phyloP scores from a whole-genome alignment of 1,139 yeast genomes.

The Candida gigantensis region DNA sequence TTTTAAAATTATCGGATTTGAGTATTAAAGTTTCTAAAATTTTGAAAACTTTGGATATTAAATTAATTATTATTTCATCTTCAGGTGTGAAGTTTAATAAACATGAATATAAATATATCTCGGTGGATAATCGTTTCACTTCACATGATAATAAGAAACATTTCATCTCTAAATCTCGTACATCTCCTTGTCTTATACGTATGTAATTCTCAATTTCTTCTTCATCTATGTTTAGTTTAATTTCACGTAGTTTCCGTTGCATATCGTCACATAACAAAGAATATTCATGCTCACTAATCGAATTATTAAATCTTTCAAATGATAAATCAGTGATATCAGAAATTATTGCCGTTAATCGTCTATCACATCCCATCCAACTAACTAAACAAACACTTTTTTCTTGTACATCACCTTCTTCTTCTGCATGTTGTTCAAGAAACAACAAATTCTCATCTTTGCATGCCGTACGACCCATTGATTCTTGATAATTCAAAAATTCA shows the following conservation, averaged over 20 bases:
- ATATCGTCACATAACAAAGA: conserved; percentile 16
- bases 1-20: conserved; percentile 19
- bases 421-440: conserved; percentile 20
- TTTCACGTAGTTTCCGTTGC: conserved; percentile 14
- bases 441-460: conserved; percentile 30
- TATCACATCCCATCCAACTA: conserved; percentile 34
- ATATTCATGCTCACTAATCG: conserved; percentile 21
- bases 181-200: background rate
- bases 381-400: conserved; percentile 12
- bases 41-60: conserved; percentile 19
- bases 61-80: conserved; percentile 17
- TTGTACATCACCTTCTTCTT: conserved; percentile 13
- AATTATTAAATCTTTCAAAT: conserved; percentile 23
- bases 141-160: conserved; percentile 31
- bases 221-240: conserved; percentile 14
- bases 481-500: conserved; percentile 33
- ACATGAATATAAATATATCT: conserved; percentile 30
- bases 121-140: conserved; percentile 25
- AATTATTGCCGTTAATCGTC: conserved; percentile 25
- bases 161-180: conserved; percentile 21
- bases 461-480: conserved; percentile 35
- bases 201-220: background rate
- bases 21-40: conserved; percentile 22
- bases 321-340: conserved; percentile 40
- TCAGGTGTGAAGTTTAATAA: conserved; percentile 22